phyloP scores from a whole-genome alignment of 176 grass and related monocot species.

The Aegilops speltoides region DNA sequence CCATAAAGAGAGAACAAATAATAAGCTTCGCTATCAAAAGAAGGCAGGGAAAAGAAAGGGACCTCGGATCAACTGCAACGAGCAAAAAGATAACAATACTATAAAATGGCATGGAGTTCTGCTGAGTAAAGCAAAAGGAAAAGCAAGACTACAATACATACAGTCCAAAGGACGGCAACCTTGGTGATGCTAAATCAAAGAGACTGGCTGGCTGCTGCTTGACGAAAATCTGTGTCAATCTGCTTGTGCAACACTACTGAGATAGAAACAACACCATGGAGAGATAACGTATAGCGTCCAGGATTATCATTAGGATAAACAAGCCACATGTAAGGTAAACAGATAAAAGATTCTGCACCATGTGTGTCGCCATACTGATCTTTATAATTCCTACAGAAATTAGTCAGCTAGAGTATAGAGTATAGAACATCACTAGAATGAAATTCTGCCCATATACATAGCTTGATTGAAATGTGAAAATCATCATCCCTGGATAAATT shows the following conservation, averaged over 20 bases:
- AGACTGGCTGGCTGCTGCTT: neutral
- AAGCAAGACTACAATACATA: slow-evolving; percentile 12
- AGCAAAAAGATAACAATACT: slow-evolving; percentile 18
- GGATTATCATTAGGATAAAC: neutral
- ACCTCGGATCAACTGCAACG: neutral
- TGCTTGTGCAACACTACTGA: neutral
- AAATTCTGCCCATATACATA: too few relatives aligned
- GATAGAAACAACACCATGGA: neutral
- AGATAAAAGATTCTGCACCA: neutral
- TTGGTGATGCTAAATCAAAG: neutral
- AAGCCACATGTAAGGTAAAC: neutral
- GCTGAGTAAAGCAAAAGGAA: slow-evolving; percentile 43
- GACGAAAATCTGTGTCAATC: slow-evolving; percentile 19
- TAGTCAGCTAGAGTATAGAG: too few relatives aligned
- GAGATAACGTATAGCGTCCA: neutral
- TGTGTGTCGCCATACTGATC: neutral
- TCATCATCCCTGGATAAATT: too few relatives aligned
- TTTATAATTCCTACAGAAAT: too few relatives aligned
- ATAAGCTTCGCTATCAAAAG: too few relatives aligned
- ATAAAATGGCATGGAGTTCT: slow-evolving; percentile 21
- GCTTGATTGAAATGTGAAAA: too few relatives aligned
- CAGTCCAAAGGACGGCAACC: slow-evolving; percentile 2
- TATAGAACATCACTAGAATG: too few relatives aligned
- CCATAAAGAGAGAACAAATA: too few relatives aligned
- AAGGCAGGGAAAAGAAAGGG: neutral